Evolutionary conservation across 495 filamentous ascomycete genomes (phyloP).

Genomic region (Penicillium goetzii): DNA sequence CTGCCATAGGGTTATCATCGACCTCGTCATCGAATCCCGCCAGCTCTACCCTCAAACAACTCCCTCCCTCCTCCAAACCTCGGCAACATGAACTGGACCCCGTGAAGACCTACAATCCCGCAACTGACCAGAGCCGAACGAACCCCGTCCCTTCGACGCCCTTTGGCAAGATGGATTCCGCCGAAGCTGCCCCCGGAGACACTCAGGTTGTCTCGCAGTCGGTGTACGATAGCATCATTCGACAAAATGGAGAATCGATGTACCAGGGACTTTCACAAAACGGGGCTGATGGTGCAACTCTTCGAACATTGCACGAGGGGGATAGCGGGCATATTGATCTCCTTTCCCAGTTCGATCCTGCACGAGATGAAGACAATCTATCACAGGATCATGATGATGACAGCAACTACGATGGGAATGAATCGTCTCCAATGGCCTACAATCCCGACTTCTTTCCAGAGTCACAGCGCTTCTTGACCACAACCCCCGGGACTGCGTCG

Average conservation of each 20-base stretch:
- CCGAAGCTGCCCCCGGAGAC: slow-evolving; percentile 44
- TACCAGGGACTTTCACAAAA: slow-evolving; percentile 25
- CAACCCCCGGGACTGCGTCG: slow-evolving; percentile 47
- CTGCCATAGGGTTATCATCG: slow-evolving; percentile 7
- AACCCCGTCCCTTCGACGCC: slow-evolving; percentile 15
- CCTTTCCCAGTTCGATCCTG: slow-evolving; percentile 44
- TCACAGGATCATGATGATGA: slow-evolving; percentile 45
- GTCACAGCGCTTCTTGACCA: slow-evolving; percentile 52
- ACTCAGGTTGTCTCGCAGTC: slow-evolving; percentile 59
- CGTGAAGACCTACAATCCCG: slow-evolving; percentile 13
- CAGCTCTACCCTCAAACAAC: slow-evolving; percentile 1
- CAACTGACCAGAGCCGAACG: slow-evolving; percentile 11
- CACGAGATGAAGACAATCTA: slow-evolving; percentile 28
- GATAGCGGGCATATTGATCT: slow-evolving; percentile 56
- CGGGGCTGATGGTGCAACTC: slow-evolving; percentile 38
- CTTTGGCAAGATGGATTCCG: slow-evolving; percentile 39
- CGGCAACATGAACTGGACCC: slow-evolving; percentile 26
- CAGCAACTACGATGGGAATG: slow-evolving; percentile 39
- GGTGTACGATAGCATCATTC: slow-evolving; percentile 53
- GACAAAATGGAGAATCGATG: slow-evolving; percentile 40
- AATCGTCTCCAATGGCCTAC: slow-evolving; percentile 45
- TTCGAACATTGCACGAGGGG: slow-evolving; percentile 48
- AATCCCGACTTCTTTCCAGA: slow-evolving; percentile 52
- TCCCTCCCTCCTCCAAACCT: background rate
- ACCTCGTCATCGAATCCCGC: slow-evolving; percentile 16